Base-by-base conservation (phyloP, 2,329 filamentous ascomycete genomes). In the Orbilia brochopaga region DNA sequence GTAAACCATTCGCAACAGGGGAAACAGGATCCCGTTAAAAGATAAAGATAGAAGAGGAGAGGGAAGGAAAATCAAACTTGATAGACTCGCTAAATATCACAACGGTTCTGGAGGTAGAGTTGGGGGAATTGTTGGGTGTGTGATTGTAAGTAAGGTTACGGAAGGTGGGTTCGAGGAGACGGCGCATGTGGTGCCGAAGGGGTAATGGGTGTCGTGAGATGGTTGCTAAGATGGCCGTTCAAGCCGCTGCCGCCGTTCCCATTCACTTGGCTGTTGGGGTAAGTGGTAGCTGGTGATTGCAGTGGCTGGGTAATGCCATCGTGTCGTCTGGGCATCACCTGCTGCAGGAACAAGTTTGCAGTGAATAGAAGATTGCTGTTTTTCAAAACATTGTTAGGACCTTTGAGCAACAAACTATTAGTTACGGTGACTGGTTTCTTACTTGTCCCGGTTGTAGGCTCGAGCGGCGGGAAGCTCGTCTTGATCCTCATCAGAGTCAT, bases 41-140 rank as follows among this genome's bases (percentile, higher is more conserved):
- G 32, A 67, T 52, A 37, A 55, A 70, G 59, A n/a, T n/a, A 59
- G 60, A 59, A 55, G 27, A 67, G 46, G 56, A 64, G 52, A 50
- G 63, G 51, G 19, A 51, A 53, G 40, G 27, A 57, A 27, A 74
- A 10, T 35, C n/a, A 32, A 32, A 32, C 27, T 32, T 32, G 27
- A 32, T 8, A 46, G 55, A 60, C 61, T 64, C 64, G 61, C 50
- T 63, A 73, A 69, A 75, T 70, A 70, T 67, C 44, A 70, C 66
- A 70, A 70, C 66, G 37, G 21, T 64, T 58, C 51, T 35, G 40
- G 37, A n/a, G 50, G 37, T 48, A 17, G 37, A 42, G 44, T 23
- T 44, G 17, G 48, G 52, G 46, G 30, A 60, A 69, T 51, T 30
- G 46, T 54, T 44, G 42, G 48, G 30, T 65, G 37, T 46, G 35